Conservation (phyloP, 140 eudicot genomes). For the Senecio squalidus region DNA sequence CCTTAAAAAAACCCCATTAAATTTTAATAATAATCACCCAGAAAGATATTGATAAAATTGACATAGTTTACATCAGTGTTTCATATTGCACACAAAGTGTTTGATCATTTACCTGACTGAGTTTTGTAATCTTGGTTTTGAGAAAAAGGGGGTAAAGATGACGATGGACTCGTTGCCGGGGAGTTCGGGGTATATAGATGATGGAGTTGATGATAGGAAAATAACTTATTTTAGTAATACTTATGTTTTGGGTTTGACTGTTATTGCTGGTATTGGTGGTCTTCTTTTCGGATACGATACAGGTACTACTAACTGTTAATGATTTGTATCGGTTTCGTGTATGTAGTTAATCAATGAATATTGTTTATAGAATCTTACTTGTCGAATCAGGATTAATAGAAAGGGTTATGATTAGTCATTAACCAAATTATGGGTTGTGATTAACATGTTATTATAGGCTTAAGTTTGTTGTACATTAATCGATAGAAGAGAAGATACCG, state of each 20-base stretch:
- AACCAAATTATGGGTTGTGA: too few relatives aligned
- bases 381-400: too few relatives aligned
- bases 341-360: neutral
- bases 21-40: neutral
- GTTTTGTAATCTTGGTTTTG: neutral
- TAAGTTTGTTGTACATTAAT: too few relatives aligned
- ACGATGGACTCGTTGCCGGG: slow-evolving; percentile 15
- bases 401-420: too few relatives aligned
- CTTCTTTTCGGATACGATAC: slow-evolving; percentile 32
- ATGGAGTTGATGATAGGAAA: slow-evolving; percentile 2
- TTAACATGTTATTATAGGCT: too few relatives aligned
- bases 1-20: too few relatives aligned
- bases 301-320: neutral
- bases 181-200: slow-evolving; percentile 18
- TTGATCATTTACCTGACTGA: slow-evolving; percentile 14
- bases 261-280: slow-evolving; percentile 33
- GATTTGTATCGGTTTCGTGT: neutral
- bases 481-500: too few relatives aligned
- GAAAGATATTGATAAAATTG: neutral
- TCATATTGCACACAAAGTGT: slow-evolving; percentile 17
- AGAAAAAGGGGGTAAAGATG: slow-evolving; percentile 3
- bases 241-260: slow-evolving; percentile 30
- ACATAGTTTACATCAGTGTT: neutral
- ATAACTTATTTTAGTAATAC: slow-evolving; percentile 24
- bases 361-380: too few relatives aligned